Percentiles rank a stretch among this genome's conserved stretches.
Conservation (phyloP, 73 alveolate genomes). For the Paramecium sexaurelia region DNA sequence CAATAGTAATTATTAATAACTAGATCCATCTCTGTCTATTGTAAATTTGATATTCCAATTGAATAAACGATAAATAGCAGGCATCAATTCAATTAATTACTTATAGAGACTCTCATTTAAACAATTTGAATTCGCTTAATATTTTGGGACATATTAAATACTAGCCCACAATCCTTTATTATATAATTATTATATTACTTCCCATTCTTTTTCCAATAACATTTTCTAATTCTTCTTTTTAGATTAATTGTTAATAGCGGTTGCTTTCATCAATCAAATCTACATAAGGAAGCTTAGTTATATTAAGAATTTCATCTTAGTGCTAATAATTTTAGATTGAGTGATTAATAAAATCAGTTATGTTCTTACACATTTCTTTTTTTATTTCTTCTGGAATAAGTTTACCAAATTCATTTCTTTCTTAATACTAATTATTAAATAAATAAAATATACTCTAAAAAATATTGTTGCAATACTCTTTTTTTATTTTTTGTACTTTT, state of each 20-base stretch:
- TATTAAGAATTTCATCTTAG: background rate
- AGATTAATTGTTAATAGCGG: background rate
- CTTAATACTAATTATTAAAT: background rate
- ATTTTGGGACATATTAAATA: conserved; percentile 19
- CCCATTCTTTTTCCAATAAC: conserved; percentile 46
- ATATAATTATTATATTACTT: background rate
- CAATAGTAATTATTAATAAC: background rate
- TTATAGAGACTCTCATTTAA: conserved; percentile 26
- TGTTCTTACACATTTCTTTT: background rate
- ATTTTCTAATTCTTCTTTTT: background rate
- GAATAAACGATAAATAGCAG: conserved; percentile 16
- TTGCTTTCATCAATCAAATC: conserved; percentile 14
- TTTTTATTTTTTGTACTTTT: background rate
- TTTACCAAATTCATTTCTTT: background rate
- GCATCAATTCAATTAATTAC: conserved; percentile 35
- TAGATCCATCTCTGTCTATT: conserved; percentile 15
- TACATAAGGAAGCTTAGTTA: conserved; percentile 32
- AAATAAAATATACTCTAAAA: background rate
- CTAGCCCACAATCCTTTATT: conserved; percentile 39
- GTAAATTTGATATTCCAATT: conserved; percentile 13
- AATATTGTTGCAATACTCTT: conserved; percentile 40
- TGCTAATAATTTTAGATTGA: background rate
- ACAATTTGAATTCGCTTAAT: conserved; percentile 16
- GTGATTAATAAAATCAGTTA: background rate
- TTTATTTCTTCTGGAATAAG: conserved; percentile 11